A percentile compares a stretch with the other conserved stretches of the same genome.
Evolutionary conservation across 2,329 filamentous ascomycete genomes (phyloP).

Genomic region (Penicillium rolfsii): DNA sequence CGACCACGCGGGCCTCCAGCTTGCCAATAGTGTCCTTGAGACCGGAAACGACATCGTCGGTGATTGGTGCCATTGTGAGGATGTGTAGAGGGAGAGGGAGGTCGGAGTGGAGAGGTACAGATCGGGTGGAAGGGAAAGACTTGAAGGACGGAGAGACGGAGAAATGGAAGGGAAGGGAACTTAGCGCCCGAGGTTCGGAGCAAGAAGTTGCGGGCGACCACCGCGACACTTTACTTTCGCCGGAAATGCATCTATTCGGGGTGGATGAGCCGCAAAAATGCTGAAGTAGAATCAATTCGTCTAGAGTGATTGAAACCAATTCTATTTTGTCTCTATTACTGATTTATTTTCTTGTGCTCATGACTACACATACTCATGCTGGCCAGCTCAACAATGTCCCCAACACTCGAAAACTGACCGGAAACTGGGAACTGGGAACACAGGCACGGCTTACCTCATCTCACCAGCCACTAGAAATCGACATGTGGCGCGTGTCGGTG

Average conservation of each 20-base stretch:
- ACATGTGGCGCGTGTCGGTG: constrained; percentile 16
- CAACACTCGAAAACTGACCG: constrained; percentile 2
- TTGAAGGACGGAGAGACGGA: constrained; percentile 28
- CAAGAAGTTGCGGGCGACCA: constrained; percentile 6
- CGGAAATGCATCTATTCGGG: neutral
- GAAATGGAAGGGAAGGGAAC: constrained; percentile 33
- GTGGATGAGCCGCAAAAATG: neutral
- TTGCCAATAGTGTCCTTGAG: constrained; percentile 81
- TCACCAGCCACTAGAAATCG: constrained; percentile 19
- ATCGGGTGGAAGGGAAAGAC: constrained; percentile 21
- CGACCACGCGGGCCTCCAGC: constrained; percentile 83
- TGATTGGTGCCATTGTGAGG: constrained; percentile 80
- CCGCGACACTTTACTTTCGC: neutral
- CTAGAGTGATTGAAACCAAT: neutral
- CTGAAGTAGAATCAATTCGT: neutral
- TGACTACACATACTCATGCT: neutral
- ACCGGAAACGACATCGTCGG: constrained; percentile 76
- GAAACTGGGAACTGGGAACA: neutral
- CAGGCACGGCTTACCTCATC: constrained; percentile 21
- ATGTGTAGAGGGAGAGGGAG: constrained; percentile 18
- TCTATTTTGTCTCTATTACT: neutral
- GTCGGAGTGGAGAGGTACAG: constrained; percentile 26
- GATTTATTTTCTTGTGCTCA: neutral
- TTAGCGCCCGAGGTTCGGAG: constrained; percentile 40
- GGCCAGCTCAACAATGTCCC: neutral